phyloP scores from a whole-genome alignment of 192 early-diverging fungal genomes.

The Podila verticillata region DNA sequence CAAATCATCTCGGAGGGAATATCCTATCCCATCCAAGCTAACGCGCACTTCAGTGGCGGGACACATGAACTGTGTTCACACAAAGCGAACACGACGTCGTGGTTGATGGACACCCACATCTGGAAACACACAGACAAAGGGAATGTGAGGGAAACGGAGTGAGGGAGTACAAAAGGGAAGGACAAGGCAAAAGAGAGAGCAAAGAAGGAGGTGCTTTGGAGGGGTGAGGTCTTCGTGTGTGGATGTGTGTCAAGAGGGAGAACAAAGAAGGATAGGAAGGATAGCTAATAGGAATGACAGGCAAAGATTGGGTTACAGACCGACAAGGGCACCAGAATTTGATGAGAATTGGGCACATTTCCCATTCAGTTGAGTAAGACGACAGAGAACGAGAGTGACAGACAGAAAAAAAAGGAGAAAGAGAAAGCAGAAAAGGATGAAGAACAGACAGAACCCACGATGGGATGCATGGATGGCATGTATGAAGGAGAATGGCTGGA shows the following conservation, averaged over 20 bases:
- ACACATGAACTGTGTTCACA: background rate
- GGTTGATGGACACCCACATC: background rate
- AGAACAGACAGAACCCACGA: too few relatives aligned
- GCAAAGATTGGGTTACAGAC: conserved; percentile 28
- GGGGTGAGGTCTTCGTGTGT: background rate
- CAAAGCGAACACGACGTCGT: background rate
- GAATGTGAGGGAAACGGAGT: conserved; percentile 4
- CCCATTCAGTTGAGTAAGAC: background rate
- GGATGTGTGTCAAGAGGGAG: too few relatives aligned
- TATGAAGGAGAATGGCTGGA: background rate
- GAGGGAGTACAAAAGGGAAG: background rate
- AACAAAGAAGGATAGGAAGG: too few relatives aligned
- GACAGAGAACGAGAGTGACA: background rate
- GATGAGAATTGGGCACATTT: background rate
- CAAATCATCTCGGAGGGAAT: too few relatives aligned
- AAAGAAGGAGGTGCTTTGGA: background rate
- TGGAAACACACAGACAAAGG: conserved; percentile 3
- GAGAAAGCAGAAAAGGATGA: background rate
- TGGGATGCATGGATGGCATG: background rate
- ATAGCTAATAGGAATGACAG: background rate
- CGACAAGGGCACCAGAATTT: conserved; percentile 15
- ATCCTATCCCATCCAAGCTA: too few relatives aligned
- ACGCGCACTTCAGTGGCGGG: too few relatives aligned
- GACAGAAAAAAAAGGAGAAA: background rate
- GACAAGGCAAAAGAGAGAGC: background rate